Base-by-base conservation (phyloP, 306 rosid genomes). In the Benincasa hispida region DNA sequence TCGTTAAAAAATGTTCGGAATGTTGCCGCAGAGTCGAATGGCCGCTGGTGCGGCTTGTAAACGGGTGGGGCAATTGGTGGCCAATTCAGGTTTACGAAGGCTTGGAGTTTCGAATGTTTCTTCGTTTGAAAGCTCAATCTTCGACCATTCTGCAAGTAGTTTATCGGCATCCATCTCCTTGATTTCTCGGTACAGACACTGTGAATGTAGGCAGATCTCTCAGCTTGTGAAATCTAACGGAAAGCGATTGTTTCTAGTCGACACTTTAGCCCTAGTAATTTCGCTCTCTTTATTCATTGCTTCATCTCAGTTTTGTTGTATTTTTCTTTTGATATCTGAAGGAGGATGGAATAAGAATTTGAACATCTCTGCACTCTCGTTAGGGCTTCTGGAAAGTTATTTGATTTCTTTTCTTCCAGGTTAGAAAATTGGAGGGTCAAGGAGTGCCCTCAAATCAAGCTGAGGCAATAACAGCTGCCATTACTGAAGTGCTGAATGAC, bases 401-500 rank as follows among this genome's bases (percentile, higher is more conserved):
- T 10, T 61, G 28, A 6, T 63, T 58, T 42, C 27, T 66, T 82
- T 5, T 82, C 39, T 47, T 28, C 13, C 60, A 94, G 97, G 97
- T 94, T 48, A 92, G 94, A 81, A 90, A 79, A 83, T 83, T 92
- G 68, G 99, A 94, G 85, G 91, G 91, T 35, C 87, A 89, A 85
- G 99, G 96, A 1, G 81, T 94, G 32, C 96, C 99, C 37, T 86
- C 91, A 1, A 81, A 89, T 60, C 97, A 94, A 47, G 96, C 99
- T 0, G 99, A 94, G 87, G 99, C 97, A 11, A 92, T 94, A 81
- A 94, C 95, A 13, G 88, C 90, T 82, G 92, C 92, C 74, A 92
- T 94, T 65, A 94, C 92, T 11, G 95, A 89, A 79, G 97, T 94
- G 8, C 79, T 94, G 81, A 94, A 88, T 65, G 97, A 94, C 32